Evolutionary conservation across 169 alveolate genomes (phyloP).

Genomic region (Eimeria falciformis): DNA sequence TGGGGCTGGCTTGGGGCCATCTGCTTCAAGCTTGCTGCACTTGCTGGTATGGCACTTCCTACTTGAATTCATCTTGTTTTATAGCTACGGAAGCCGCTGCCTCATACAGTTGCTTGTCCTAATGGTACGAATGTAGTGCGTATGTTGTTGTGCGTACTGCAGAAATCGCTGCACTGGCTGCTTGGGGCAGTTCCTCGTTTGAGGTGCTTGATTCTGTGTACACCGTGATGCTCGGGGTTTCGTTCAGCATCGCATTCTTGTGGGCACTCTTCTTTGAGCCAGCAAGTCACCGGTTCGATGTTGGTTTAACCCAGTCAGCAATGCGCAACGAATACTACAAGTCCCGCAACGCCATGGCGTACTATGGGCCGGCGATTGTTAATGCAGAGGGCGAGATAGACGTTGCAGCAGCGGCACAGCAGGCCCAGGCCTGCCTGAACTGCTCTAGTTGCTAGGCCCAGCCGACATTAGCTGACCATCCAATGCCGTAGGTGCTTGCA

Average conservation of each 20-base stretch:
- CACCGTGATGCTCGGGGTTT: conserved; percentile 87
- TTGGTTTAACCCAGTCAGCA: conserved; percentile 93
- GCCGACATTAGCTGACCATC: no score
- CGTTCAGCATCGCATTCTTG: conserved; percentile 85
- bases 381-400: conserved; percentile 91
- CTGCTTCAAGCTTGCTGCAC: conserved; percentile 87
- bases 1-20: conserved; percentile 94
- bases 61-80: no score
- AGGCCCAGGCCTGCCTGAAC: conserved; percentile 1
- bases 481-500: no score
- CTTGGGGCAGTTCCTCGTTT: conserved; percentile 86
- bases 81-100: neutral
- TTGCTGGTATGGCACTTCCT: conserved; percentile 74
- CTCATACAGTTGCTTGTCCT: neutral
- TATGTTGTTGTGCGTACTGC: conserved; percentile 54
- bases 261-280: conserved; percentile 95
- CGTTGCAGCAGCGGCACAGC: conserved; percentile 84
- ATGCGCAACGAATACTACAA: conserved; percentile 93
- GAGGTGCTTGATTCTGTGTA: conserved; percentile 87
- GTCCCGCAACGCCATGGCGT: conserved; percentile 95
- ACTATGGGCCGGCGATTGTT: conserved; percentile 94
- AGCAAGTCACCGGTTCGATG: conserved; percentile 91
- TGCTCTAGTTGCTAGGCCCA: no score
- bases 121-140: neutral
- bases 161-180: conserved; percentile 87